Evolutionary conservation across 345 rosid species (phyloP).

Genomic region (Luvunga scandens): DNA sequence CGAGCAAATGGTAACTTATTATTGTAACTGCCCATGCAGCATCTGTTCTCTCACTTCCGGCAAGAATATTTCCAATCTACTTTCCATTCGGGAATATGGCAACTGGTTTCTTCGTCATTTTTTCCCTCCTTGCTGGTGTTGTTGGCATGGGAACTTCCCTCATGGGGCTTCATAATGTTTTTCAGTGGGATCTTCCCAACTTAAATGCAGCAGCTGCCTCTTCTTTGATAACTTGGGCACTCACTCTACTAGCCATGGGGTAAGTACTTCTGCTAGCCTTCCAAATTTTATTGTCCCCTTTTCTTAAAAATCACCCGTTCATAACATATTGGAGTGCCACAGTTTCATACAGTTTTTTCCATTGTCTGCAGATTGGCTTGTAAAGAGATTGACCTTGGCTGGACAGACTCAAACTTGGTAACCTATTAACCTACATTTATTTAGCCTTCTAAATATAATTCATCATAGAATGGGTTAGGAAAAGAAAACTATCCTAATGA

Average conservation of each 20-base stretch:
- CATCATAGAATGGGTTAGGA: neutral
- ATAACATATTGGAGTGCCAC: neutral
- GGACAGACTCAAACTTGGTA: slow-evolving; percentile 75
- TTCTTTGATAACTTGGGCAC: slow-evolving; percentile 58
- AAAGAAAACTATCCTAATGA: neutral
- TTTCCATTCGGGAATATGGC: slow-evolving; percentile 90
- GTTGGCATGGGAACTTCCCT: slow-evolving; percentile 76
- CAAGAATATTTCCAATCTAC: slow-evolving; percentile 72
- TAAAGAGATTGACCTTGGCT: slow-evolving; percentile 76
- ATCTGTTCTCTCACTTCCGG: slow-evolving; percentile 61
- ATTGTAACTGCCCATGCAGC: slow-evolving; percentile 39
- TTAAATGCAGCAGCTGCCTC: slow-evolving; percentile 70
- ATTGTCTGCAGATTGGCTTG: slow-evolving; percentile 64
- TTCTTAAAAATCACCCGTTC: neutral
- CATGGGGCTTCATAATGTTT: slow-evolving; percentile 47
- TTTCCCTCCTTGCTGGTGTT: slow-evolving; percentile 71
- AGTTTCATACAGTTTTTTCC: neutral
- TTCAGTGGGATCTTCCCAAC: slow-evolving; percentile 42
- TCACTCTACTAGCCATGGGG: slow-evolving; percentile 89
- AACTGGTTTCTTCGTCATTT: slow-evolving; percentile 65
- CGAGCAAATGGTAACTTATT: neutral
- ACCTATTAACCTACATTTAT: slow-evolving; percentile 31
- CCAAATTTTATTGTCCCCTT: neutral
- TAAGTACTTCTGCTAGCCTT: slow-evolving; percentile 7
- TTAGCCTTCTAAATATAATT: neutral